Evolutionary conservation across 805 yeast species (phyloP).

Genomic region (Kodamaea restingae): DNA sequence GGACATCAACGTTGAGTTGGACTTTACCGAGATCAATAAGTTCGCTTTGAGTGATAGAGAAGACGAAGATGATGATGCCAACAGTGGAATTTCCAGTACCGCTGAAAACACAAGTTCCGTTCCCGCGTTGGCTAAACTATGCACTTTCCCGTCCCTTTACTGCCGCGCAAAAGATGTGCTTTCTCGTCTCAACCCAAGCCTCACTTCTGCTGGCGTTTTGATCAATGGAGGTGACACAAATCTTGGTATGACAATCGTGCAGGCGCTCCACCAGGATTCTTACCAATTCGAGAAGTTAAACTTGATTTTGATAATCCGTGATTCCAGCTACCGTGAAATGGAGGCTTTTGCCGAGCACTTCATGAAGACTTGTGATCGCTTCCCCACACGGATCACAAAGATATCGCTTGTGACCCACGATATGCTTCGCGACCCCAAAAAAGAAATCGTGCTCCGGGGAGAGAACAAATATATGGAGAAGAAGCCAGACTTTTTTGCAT

Average conservation of each 20-base stretch:
- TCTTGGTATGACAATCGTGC: constrained; percentile 34
- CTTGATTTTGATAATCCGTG: constrained; percentile 29
- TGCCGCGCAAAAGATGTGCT: constrained; percentile 37
- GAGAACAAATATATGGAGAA: constrained; percentile 30
- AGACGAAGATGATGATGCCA: constrained; percentile 4
- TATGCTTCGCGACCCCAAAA: constrained; percentile 19
- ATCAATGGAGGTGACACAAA: constrained; percentile 43
- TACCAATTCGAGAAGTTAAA: constrained; percentile 25
- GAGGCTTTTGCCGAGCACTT: constrained; percentile 17
- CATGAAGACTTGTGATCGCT: constrained; percentile 17
- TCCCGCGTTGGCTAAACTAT: constrained; percentile 31
- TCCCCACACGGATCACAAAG: constrained; percentile 19
- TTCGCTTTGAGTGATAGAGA: constrained; percentile 8
- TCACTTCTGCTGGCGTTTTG: constrained; percentile 25
- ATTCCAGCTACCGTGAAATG: constrained; percentile 18
- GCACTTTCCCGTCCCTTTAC: constrained; percentile 30
- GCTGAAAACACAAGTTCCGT: constrained; percentile 22
- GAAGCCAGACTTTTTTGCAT: constrained; percentile 35
- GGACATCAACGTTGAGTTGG: constrained; percentile 22
- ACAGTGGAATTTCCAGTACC: not conserved
- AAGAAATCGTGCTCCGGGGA: constrained; percentile 33
- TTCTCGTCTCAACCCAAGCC: constrained; percentile 18
- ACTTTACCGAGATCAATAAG: constrained; percentile 11
- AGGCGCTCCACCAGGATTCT: constrained; percentile 26
- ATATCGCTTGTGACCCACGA: constrained; percentile 32